These are phyloP conservation scores for Butyriboletus appendiculatus DNA, from an alignment of 1,284 basidiomycete species.

Conservation along the genomic window DNA sequence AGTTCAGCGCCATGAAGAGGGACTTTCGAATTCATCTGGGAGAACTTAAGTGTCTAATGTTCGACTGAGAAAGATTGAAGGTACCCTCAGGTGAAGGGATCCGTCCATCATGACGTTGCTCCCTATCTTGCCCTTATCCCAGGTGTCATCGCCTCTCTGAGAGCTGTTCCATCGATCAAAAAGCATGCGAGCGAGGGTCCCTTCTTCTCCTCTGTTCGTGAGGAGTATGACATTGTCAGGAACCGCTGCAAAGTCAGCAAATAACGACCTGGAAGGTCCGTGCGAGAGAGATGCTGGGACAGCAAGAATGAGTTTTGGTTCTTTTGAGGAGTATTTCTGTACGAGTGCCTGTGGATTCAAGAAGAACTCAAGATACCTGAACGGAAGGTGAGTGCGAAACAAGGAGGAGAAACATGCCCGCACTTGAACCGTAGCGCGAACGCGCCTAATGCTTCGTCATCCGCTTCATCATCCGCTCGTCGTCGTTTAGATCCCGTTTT, in stretches of 20 bases:
- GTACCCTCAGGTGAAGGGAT: slow-evolving; percentile 64
- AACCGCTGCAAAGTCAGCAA: slow-evolving; percentile 80
- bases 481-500: slow-evolving; percentile 58
- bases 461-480: slow-evolving; percentile 63
- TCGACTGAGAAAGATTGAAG: slow-evolving; percentile 15
- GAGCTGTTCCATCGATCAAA: slow-evolving; percentile 86
- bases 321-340: slow-evolving; percentile 79
- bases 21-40: slow-evolving; percentile 85
- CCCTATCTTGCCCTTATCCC: slow-evolving; percentile 89
- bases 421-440: slow-evolving; percentile 77
- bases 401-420: slow-evolving; percentile 14
- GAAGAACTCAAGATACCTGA: slow-evolving; percentile 89
- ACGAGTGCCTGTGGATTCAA: slow-evolving; percentile 79
- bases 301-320: slow-evolving; percentile 92
- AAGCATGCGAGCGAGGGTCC: slow-evolving; percentile 77
- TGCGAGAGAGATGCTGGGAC: slow-evolving; percentile 92
- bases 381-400: slow-evolving; percentile 6
- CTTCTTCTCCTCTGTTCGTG: slow-evolving; percentile 77
- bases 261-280: slow-evolving; percentile 86
- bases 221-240: slow-evolving; percentile 86
- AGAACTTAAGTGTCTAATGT: slow-evolving; percentile 12
- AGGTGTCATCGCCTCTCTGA: slow-evolving; percentile 78
- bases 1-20: slow-evolving; percentile 86
- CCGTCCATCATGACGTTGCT: slow-evolving; percentile 79
- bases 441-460: slow-evolving; percentile 75